Evolutionary conservation across 1,139 yeast genomes (phyloP).

Genomic region (Geotrichum fermentans): DNA sequence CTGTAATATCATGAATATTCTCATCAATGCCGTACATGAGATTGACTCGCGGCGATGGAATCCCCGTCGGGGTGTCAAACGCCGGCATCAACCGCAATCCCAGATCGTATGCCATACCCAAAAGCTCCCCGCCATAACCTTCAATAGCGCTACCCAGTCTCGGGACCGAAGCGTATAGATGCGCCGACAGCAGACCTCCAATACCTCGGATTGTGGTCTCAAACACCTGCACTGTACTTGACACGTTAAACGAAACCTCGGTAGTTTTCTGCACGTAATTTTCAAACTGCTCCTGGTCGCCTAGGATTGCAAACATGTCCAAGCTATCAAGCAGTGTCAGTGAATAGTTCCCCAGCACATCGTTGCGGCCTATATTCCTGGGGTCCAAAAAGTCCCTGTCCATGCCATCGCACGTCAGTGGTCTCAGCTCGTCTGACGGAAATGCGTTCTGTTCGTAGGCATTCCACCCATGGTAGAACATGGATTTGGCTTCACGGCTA

Average conservation of each 20-base stretch:
- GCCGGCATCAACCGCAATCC: slow-evolving; percentile 66
- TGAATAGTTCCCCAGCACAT: slow-evolving; percentile 79
- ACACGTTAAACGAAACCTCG: slow-evolving; percentile 49
- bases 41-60: slow-evolving; percentile 74
- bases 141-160: slow-evolving; percentile 43
- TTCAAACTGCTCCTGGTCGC: slow-evolving; percentile 54
- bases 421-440: slow-evolving; percentile 80
- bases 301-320: slow-evolving; percentile 72
- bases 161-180: slow-evolving; percentile 63
- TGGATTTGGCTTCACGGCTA: slow-evolving; percentile 27
- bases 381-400: slow-evolving; percentile 57
- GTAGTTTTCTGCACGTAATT: slow-evolving; percentile 47
- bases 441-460: slow-evolving; percentile 68
- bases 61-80: slow-evolving; percentile 53
- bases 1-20: slow-evolving; percentile 39
- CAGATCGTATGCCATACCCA: slow-evolving; percentile 64
- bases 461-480: slow-evolving; percentile 74
- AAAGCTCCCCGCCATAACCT: slow-evolving; percentile 62
- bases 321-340: slow-evolving; percentile 72
- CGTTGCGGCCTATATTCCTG: slow-evolving; percentile 61
- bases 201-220: slow-evolving; percentile 75
- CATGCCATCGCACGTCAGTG: slow-evolving; percentile 64
- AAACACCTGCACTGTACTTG: slow-evolving; percentile 77
- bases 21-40: slow-evolving; percentile 47
- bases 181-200: slow-evolving; percentile 76